Percentiles rank a stretch among this genome's conserved stretches.
Conservation (phyloP, 768 basidiomycete genomes). For the Boletus rufocinnamomeus region DNA sequence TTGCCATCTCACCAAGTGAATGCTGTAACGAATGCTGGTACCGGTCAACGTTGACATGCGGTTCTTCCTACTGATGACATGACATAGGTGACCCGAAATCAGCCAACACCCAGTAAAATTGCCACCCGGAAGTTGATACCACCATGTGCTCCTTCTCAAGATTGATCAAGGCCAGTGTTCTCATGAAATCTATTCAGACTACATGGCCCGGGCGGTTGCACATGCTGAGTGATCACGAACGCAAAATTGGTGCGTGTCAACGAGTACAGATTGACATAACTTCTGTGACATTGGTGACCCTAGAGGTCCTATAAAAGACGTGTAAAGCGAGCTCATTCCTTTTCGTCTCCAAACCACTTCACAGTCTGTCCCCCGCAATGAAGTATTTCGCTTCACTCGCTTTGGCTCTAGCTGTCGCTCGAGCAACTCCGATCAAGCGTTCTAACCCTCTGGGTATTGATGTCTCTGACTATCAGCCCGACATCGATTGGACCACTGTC, state of each 20-base stretch:
- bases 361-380: conserved; percentile 12
- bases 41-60: background rate
- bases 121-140: background rate
- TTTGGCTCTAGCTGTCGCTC: conserved; percentile 16
- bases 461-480: conserved; percentile 51
- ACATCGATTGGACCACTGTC: conserved; percentile 54
- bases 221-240: conserved; percentile 18
- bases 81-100: background rate
- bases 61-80: background rate
- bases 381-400: conserved; percentile 22
- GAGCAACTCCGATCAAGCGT: conserved; percentile 29
- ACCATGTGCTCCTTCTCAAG: background rate
- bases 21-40: background rate
- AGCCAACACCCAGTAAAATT: no score
- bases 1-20: background rate
- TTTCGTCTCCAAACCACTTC: background rate
- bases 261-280: background rate
- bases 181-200: conserved; percentile 7
- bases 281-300: background rate
- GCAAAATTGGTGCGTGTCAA: background rate
- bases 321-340: background rate
- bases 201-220: conserved; percentile 5
- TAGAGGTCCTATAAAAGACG: conserved; percentile 15
- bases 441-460: conserved; percentile 53
- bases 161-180: background rate